Evolutionary conservation across 495 filamentous ascomycete species (phyloP).

Genomic region (Margaritispora aquatica): DNA sequence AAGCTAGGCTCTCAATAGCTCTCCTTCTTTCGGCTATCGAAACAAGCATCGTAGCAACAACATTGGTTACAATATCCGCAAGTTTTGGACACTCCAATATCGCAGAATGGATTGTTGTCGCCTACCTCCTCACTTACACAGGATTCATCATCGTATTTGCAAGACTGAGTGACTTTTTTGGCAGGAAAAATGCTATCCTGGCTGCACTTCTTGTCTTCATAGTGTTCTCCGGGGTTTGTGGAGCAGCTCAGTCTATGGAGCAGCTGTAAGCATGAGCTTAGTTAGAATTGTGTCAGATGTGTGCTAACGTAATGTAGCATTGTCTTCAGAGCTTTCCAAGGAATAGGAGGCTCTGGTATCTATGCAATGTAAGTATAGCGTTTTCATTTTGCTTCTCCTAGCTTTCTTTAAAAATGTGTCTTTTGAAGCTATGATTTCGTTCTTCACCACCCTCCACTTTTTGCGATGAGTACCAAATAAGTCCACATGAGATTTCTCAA

Average conservation of each 20-base stretch:
- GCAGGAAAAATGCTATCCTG: slow-evolving; percentile 39
- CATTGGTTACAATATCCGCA: slow-evolving; percentile 30
- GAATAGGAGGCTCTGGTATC: slow-evolving; percentile 34
- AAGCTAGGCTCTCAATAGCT: slow-evolving; percentile 34
- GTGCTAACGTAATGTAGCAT: slow-evolving; percentile 13
- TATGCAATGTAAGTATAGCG: slow-evolving; percentile 33
- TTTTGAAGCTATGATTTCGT: too few species aligned
- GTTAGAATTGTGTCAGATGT: too few species aligned
- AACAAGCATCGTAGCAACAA: slow-evolving; percentile 19
- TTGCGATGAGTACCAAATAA: too few species aligned
- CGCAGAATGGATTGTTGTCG: slow-evolving; percentile 47
- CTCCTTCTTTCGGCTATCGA: slow-evolving; percentile 22
- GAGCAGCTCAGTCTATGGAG: slow-evolving; percentile 33
- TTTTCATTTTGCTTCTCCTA: background rate
- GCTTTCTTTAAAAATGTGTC: background rate
- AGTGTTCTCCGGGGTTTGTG: slow-evolving; percentile 45
- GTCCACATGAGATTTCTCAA: too few species aligned
- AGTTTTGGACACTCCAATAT: slow-evolving; percentile 42
- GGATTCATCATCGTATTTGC: slow-evolving; percentile 35
- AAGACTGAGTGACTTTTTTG: slow-evolving; percentile 46
- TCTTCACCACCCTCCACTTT: too few species aligned
- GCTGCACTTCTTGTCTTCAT: slow-evolving; percentile 43
- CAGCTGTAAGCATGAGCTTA: slow-evolving; percentile 34
- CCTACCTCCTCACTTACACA: slow-evolving; percentile 48
- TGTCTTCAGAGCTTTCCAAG: slow-evolving; percentile 34